Percentiles rank a stretch among this genome's conserved stretches.
phyloP scores from a whole-genome alignment of 2,329 filamentous ascomycete genomes.

The Cryphonectria parasitica region DNA sequence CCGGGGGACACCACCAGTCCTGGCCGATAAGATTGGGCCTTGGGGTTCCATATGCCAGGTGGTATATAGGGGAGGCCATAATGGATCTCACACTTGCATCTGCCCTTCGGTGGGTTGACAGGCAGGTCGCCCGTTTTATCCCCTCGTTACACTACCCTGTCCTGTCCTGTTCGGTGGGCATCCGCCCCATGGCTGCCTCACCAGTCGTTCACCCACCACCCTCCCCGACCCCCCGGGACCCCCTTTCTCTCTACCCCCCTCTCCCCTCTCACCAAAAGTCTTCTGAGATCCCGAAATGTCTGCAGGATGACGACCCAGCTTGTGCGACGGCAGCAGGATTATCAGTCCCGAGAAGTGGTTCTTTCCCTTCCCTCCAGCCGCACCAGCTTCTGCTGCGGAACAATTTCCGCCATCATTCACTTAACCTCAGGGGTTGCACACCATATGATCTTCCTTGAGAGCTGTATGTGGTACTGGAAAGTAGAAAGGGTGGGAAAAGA shows the following conservation, averaged over 20 bases:
- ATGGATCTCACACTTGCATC: slow-evolving; percentile 10
- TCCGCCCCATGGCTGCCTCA: slow-evolving; percentile 3
- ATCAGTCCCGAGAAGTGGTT: slow-evolving; percentile 5
- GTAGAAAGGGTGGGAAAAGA: too few relatives aligned
- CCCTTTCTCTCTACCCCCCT: neutral
- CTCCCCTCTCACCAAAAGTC: too few relatives aligned
- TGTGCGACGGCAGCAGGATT: slow-evolving; percentile 1
- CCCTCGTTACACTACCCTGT: slow-evolving; percentile 18
- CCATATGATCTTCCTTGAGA: neutral
- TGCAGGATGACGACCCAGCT: neutral
- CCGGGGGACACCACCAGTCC: neutral
- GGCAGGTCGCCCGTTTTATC: neutral
- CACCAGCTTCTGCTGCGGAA: slow-evolving; percentile 15
- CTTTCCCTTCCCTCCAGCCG: neutral
- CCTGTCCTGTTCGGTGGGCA: slow-evolving; percentile 16
- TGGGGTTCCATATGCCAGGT: slow-evolving; percentile 6
- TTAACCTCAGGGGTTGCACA: neutral
- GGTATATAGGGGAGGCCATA: slow-evolving; percentile 1
- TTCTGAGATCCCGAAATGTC: slow-evolving; percentile 15
- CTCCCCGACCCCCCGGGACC: neutral
- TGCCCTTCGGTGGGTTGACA: slow-evolving; percentile 15
- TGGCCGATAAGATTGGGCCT: neutral
- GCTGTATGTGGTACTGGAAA: neutral
- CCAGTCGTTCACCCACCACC: slow-evolving; percentile 6
- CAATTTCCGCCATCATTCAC: slow-evolving; percentile 7